These are phyloP conservation scores for Bolboschoenus planiculmis DNA, from an alignment of 176 grass and related monocot genomes.

Conservation along the genomic window DNA sequence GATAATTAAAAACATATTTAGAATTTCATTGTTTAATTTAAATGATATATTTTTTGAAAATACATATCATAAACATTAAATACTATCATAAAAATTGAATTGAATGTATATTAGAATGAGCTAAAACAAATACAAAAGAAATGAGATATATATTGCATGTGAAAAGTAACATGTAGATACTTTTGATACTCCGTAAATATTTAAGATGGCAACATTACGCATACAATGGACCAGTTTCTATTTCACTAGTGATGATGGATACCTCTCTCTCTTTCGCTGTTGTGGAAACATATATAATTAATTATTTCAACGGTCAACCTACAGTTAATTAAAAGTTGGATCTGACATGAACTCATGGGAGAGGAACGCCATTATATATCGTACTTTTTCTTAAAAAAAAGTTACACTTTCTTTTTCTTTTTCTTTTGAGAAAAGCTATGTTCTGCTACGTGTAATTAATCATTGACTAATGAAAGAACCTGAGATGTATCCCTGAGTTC, in stretches of 20 bases:
- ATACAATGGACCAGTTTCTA: neutral
- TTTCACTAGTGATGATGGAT: neutral
- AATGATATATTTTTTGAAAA: no score
- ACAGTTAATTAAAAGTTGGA: neutral
- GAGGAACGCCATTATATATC: neutral
- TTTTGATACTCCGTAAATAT: no score
- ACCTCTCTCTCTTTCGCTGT: neutral
- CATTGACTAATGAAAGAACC: neutral
- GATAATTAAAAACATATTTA: no score
- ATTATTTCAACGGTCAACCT: neutral
- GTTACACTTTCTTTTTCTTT: neutral
- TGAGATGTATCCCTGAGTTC: neutral
- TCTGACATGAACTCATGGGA: neutral
- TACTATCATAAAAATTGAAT: no score
- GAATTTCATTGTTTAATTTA: no score
- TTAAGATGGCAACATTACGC: no score
- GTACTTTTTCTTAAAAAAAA: neutral
- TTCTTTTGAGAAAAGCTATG: neutral
- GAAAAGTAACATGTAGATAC: no score
- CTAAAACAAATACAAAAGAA: no score
- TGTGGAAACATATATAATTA: neutral
- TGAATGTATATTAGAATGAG: no score
- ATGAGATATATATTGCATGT: no score
- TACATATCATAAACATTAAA: no score
- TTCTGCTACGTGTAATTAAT: neutral